Base-by-base conservation (phyloP, 768 basidiomycete species). In the Kwoniella sp. region DNA sequence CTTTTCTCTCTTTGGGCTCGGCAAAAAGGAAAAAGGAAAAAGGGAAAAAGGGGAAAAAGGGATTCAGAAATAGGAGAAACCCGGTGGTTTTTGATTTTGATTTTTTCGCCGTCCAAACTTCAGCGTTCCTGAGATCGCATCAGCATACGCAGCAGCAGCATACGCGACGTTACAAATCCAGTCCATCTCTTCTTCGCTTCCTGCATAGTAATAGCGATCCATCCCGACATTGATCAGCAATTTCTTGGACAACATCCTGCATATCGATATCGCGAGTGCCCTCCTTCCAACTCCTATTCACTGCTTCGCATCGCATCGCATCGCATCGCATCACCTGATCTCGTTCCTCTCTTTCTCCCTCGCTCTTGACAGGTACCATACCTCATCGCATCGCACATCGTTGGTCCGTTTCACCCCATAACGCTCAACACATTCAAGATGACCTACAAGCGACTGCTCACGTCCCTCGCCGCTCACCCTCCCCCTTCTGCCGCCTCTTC, bases 361-460 rank as follows among this genome's bases (percentile, higher is more conserved):
- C 6, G 6, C 6, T 33, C 33, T 33, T 33, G 33, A 13, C n/a
- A n/a, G n/a, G n/a, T n/a, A n/a, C n/a, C n/a, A n/a, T n/a, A n/a
- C n/a, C n/a, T n/a, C n/a, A n/a, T n/a, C n/a, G n/a, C n/a, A n/a
- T n/a, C n/a, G n/a, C n/a, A n/a, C 22, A 24, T 22, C 26, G 26
- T 6, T 30, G 21, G 22, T 40, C 7, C 55, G 6, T 2, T 33
- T 13, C 33, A 33, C 33, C 33, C 33, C 33, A 33, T 19, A 7
- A 8, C 37, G 22, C 37, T 6, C 55, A 22, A 25, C 21, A 12
- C 21, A 40, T 12, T 15, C 54, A 63, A 8, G 40, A 64, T 64
- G 62, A 56, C 62, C 21, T 50, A 50, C 48, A 44, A 37, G n/a
- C 55, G 62, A 50, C 50, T 64, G 4, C 56, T 64, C 55, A 64